phyloP scores from a whole-genome alignment of 331 rosid genomes.

The Quercus phellos region DNA sequence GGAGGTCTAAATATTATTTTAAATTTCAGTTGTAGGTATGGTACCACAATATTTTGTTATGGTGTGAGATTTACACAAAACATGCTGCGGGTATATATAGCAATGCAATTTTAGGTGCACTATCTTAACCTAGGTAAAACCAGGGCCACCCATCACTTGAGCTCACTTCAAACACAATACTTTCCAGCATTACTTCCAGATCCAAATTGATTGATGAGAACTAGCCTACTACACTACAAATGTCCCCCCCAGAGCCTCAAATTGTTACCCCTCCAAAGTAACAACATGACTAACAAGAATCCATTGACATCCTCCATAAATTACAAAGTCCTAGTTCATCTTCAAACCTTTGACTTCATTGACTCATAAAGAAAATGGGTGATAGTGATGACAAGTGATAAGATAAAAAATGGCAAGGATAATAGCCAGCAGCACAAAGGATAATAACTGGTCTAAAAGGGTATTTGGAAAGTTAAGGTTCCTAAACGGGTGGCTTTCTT shows the following conservation, averaged over 20 bases:
- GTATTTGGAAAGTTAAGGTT: no score
- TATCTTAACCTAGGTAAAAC: not conserved
- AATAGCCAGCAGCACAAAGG: no score
- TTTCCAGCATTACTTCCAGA: not conserved
- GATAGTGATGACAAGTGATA: no score
- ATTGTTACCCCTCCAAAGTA: no score
- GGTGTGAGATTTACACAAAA: not conserved
- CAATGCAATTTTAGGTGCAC: not conserved
- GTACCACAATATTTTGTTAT: not conserved
- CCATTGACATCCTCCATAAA: not conserved
- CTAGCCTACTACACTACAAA: no score
- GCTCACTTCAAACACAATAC: not conserved
- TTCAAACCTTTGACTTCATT: no score
- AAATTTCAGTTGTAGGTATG: not conserved
- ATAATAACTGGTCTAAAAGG: no score
- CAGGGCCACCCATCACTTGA: not conserved
- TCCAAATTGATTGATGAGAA: not conserved
- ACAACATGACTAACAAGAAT: not conserved
- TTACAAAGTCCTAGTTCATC: no score
- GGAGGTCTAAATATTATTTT: not conserved
- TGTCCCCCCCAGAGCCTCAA: no score
- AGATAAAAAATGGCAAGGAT: no score
- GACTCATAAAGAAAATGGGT: no score
- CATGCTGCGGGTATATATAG: not conserved
- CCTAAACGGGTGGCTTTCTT: no score